Evolutionary conservation across 345 rosid species (phyloP), one percentile per base, ranked within the genome.

Genomic region (Sisymbrium irio): DNA sequence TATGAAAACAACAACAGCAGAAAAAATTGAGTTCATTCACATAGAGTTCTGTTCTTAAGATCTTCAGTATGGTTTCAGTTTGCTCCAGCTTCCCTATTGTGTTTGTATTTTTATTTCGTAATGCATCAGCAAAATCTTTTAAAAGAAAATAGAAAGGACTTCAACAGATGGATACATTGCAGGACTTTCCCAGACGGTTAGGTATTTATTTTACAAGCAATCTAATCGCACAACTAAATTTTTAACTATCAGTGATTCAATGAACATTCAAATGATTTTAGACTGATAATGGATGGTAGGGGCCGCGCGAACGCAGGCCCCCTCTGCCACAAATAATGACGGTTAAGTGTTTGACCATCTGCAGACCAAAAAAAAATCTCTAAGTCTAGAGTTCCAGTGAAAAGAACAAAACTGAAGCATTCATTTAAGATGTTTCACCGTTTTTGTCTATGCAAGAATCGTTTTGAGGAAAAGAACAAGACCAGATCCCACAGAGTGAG

Each of bases 261-360:
- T 22, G 33, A 30, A 1, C 5, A 30, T 5, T n/a, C n/a, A n/a
- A n/a, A 30, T 6, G 9, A 6, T 15, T 45, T 4, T 4, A 2
- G 4, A 70, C 58, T 58, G 0, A 0, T 0, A 0, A 17, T 1
- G 7, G 0, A 62, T 72, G 69, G 62, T 65, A 75, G 77, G 80
- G 80, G 76, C 79, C 65, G 84, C 82, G 85, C 87, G 84, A 47
- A 83, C 80, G 83, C 88, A 74, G 72, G 78, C 79, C 84, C 78
- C 80, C 78, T 0, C 87, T 67, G 1, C 62, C 74, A 82, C 83
- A 83, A 87, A 85, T 83, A 78, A 81, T 84, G 85, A 80, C 82
- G 79, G 2, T 4, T 35, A 41, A 12, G 49, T 55, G 39, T 30
- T n/a, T 55, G 18, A 8, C 20, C 20, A 30, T 39, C 8, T 42